Percentiles rank a stretch among this genome's conserved stretches.
phyloP scores from a whole-genome alignment of 169 alveolate genomes.

The Cryptosporidium canis region DNA sequence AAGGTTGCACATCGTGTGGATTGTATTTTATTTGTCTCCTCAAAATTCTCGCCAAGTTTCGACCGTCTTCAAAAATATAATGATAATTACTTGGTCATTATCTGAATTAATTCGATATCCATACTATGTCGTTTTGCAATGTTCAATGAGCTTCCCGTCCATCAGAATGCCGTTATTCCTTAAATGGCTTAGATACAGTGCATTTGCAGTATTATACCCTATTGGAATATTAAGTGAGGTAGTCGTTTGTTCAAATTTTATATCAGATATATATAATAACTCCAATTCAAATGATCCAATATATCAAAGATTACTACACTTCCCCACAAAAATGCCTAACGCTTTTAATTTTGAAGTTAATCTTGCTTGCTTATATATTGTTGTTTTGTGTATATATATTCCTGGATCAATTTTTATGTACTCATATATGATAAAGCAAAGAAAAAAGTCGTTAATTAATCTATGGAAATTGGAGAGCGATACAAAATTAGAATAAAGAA shows the following conservation, averaged over 20 bases:
- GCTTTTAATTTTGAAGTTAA: slow-evolving; percentile 76
- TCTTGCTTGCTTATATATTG: slow-evolving; percentile 72
- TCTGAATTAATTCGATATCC: slow-evolving; percentile 73
- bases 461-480: slow-evolving; percentile 59
- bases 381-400: slow-evolving; percentile 72
- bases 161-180: slow-evolving; percentile 74
- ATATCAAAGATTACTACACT: slow-evolving; percentile 69
- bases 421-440: slow-evolving; percentile 76
- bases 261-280: slow-evolving; percentile 25
- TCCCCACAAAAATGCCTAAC: slow-evolving; percentile 80
- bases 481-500: slow-evolving; percentile 30
- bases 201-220: slow-evolving; percentile 77
- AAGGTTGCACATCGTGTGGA: slow-evolving; percentile 70
- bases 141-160: slow-evolving; percentile 3
- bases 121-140: slow-evolving; percentile 50
- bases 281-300: slow-evolving; percentile 1
- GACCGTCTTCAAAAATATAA: slow-evolving; percentile 45
- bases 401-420: slow-evolving; percentile 79
- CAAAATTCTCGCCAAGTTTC: slow-evolving; percentile 36
- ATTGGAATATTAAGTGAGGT: slow-evolving; percentile 78
- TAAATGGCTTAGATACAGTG: slow-evolving; percentile 79
- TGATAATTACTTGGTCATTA: slow-evolving; percentile 70
- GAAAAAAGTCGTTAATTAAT: slow-evolving; percentile 74
- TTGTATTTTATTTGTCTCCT: slow-evolving; percentile 64
- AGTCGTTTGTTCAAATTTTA: slow-evolving; percentile 30